Base-by-base conservation (phyloP, 345 rosid genomes). In the Lagerstroemia speciosa region DNA sequence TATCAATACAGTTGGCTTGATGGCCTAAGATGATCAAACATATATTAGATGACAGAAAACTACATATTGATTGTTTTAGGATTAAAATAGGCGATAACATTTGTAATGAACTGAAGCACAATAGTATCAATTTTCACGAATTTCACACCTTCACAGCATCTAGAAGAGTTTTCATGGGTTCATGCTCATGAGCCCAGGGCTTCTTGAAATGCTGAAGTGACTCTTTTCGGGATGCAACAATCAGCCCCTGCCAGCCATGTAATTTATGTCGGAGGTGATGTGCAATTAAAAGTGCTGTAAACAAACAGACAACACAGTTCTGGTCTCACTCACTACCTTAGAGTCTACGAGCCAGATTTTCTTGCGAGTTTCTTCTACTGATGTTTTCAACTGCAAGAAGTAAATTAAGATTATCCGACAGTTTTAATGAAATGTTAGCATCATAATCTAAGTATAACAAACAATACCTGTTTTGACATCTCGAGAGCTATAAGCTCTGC, bases 301-400 rank as follows among this genome's bases (percentile, higher is more conserved):
- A 29, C 63, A 30, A 30, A 14, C 15, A 27, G 12, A n/a, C 2
- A 27, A 14, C 34, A 30, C 20, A 27, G 63, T 10, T 30, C 33
- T 30, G 63, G 20, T 30, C 30, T 24, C 29, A 48, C 5, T 36
- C 15, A 9, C 36, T 84, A 93, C 96, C 92, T 88, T 94, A 34
- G 99, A 94, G 81, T 94, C 99, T 48, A 91, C 96, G 33, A 94
- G 97, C 99, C 99, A 94, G 63, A 94, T 82, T 78, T 91, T 91
- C 82, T 89, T 84, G 70, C 97, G 81, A 29, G 86, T 80, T 76
- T 91, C 96, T 75, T 88, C 93, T 19, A 91, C 67, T 27, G 97
- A 81, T 72, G 55, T 52, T 77, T 80, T 69, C 15, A 82, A 84
- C 97, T 91, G 82, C 48, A 74, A 73, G 74, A 68, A 69, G 80